Base-by-base conservation (phyloP, 2,329 filamentous ascomycete species). In the Sclerotinia minor region DNA sequence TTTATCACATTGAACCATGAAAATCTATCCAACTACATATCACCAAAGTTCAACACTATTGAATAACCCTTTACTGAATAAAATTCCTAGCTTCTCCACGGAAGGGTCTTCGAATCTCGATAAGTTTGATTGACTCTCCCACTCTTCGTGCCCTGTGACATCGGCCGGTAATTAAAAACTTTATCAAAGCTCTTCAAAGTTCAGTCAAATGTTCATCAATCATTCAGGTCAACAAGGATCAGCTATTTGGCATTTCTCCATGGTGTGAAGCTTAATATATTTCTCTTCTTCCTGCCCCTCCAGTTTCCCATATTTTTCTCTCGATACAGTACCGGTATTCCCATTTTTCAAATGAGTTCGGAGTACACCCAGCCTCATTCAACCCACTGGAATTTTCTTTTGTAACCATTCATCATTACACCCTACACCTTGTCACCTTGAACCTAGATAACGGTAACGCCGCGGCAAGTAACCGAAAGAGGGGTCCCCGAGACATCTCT, bases 131-230 rank as follows among this genome's bases (percentile, higher is more conserved):
- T 9, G 11, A 26, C 17, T 29, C 38, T 19, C 35, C 26, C 55
- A 60, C 44, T 49, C 29, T 60, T 35, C 11, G 45, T 60, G 45
- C 44, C 26, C 11, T 47, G 58, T 49, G 58, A n/a, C n/a, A n/a
- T n/a, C n/a, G n/a, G 58, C 58, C 49, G 44, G 54, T 57, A 57
- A 57, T 38, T 24, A 57, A n/a, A 41, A 57, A 38, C 54, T 41
- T 57, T 15, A 57, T 57, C 24, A 32, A n/a, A 49, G 21, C 44
- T 35, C 44, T 35, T 17, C n/a, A n/a, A n/a, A n/a, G n/a, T n/a
- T n/a, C n/a, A n/a, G n/a, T n/a, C n/a, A n/a, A n/a, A n/a, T n/a
- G n/a, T n/a, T 9, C n/a, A 9, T 21, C 5, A 47, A 60, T 49
- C 13, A 13, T 49, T 60, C 44, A 60, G 58, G 58, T 49, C 44